Evolutionary conservation across 2,329 filamentous ascomycete species (phyloP).

Genomic region (Neurospora crassa): DNA sequence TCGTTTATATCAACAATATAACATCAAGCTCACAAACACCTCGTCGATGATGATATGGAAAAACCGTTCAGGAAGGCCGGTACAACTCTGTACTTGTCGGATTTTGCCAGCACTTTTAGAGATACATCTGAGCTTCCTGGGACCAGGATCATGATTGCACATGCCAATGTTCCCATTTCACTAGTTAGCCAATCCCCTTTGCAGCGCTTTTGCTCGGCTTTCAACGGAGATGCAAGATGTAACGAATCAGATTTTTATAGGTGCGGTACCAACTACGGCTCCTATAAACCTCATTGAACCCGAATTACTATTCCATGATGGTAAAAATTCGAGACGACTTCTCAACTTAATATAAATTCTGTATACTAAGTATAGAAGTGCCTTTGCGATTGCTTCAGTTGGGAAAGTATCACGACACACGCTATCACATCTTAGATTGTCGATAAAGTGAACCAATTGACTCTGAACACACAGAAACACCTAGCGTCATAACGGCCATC

Average conservation of each 20-base stretch:
- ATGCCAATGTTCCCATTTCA: not conserved
- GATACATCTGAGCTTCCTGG: not conserved
- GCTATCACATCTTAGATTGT: not conserved
- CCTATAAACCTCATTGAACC: not conserved
- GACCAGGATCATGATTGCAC: not conserved
- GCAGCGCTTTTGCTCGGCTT: not conserved
- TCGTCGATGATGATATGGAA: not conserved
- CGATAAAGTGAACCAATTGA: not conserved
- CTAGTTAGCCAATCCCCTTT: not conserved
- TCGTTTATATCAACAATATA: not conserved
- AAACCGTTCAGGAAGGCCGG: not conserved
- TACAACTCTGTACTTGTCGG: not conserved
- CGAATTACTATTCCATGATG: not conserved
- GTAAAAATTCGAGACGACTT: not conserved
- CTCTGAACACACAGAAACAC: not conserved
- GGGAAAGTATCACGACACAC: not conserved
- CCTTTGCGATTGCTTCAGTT: not conserved
- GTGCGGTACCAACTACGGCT: not conserved
- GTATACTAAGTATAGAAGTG: not conserved
- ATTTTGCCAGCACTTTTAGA: not conserved
- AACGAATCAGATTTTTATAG: not conserved
- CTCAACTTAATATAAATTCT: not conserved
- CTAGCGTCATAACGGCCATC: not conserved
- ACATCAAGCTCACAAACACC: not conserved
- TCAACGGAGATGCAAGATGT: not conserved